Conservation (phyloP, 2,329 filamentous ascomycete species). For the Colletotrichum sp. region DNA sequence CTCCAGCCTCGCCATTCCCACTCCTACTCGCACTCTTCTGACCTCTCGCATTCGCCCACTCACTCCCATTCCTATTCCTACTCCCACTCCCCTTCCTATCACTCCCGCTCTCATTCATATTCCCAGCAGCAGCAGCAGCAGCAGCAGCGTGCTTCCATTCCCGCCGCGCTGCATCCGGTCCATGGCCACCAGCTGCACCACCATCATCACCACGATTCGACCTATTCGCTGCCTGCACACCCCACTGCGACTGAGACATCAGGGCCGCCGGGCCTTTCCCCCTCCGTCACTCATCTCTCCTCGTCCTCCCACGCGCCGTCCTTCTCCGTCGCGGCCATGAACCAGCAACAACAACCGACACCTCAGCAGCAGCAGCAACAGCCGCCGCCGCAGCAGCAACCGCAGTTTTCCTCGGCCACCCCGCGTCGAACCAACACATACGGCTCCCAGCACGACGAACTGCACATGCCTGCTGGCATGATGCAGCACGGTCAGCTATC, state of each 20-base stretch:
- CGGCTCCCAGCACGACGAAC: conserved; percentile 53
- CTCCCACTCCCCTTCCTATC: neutral
- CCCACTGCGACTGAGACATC: conserved; percentile 19
- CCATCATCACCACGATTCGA: conserved; percentile 1
- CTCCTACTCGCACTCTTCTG: neutral
- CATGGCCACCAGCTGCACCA: conserved; percentile 17
- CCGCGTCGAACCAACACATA: conserved; percentile 44
- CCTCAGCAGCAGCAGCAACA: conserved; percentile 19
- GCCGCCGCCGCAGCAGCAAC: conserved; percentile 35
- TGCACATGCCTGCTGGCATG: conserved; percentile 57
- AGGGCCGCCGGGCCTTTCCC: conserved; percentile 16
- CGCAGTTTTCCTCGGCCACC: conserved; percentile 36
- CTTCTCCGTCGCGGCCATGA: conserved; percentile 12
- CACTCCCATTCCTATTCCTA: neutral
- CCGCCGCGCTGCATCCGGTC: conserved; percentile 19
- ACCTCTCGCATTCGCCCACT: neutral
- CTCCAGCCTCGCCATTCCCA: conserved; percentile 8
- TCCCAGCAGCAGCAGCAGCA: conserved; percentile 1
- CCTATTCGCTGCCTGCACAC: conserved; percentile 4
- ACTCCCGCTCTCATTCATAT: conserved; percentile 2
- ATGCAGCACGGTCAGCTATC: conserved; percentile 48
- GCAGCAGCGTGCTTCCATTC: conserved; percentile 10
- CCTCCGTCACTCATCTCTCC: conserved; percentile 11
- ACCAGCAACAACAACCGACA: conserved; percentile 11
- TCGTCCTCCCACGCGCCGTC: neutral